phyloP scores from a whole-genome alignment of 345 rosid species.

The Draba incana region DNA sequence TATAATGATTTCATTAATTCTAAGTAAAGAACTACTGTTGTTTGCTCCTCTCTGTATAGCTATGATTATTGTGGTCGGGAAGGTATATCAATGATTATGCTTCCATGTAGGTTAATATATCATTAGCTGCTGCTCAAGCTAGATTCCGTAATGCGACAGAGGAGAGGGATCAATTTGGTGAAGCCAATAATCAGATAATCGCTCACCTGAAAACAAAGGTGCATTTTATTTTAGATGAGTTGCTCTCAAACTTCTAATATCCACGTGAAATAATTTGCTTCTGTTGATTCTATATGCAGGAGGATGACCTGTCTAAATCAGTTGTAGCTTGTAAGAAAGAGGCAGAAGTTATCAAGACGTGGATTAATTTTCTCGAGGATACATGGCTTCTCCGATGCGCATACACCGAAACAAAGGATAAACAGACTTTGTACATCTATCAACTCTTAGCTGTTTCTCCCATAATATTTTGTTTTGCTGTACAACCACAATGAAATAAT shows the following conservation, averaged over 20 bases:
- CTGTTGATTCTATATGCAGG: constrained; percentile 52
- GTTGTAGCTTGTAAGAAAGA: constrained; percentile 74
- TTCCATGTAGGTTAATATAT: constrained; percentile 68
- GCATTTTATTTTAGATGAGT: constrained; percentile 12
- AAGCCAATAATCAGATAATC: constrained; percentile 87
- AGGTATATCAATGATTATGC: constrained; percentile 29
- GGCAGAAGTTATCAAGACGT: constrained; percentile 75
- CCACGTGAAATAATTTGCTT: constrained; percentile 25
- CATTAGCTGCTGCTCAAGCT: constrained; percentile 90
- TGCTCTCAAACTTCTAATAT: constrained; percentile 12
- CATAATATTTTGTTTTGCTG: constrained; percentile 18
- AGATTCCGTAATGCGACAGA: constrained; percentile 76
- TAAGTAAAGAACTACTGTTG: neutral
- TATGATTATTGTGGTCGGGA: constrained; percentile 6
- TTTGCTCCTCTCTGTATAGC: neutral
- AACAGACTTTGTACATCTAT: constrained; percentile 67
- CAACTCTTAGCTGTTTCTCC: constrained; percentile 35
- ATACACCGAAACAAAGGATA: constrained; percentile 68
- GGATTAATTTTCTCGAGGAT: constrained; percentile 95
- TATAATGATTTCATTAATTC: neutral
- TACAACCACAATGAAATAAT: constrained; percentile 15
- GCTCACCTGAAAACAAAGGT: constrained; percentile 88
- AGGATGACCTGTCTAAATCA: constrained; percentile 84
- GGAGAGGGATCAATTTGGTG: constrained; percentile 93
- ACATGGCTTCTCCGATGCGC: constrained; percentile 81